Conservation (phyloP, 2,329 filamentous ascomycete species). For the Clonostachys solani region DNA sequence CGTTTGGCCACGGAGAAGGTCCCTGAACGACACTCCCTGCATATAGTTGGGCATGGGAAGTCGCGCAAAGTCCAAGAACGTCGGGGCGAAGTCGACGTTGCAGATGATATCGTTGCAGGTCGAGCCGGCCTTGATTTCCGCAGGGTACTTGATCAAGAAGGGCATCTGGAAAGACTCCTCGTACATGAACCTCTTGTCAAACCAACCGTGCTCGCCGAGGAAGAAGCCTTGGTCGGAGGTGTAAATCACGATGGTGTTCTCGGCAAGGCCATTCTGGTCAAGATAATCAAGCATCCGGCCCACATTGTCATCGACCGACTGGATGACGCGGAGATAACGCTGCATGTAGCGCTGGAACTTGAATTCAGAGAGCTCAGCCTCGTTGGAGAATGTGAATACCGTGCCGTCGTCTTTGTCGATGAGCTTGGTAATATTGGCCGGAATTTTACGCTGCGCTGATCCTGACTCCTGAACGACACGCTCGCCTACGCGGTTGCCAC, state of each 20-base stretch:
- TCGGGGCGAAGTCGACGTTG: slow-evolving; percentile 51
- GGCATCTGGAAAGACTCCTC: slow-evolving; percentile 55
- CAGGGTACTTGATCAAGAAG: slow-evolving; percentile 41
- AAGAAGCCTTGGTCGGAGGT: slow-evolving; percentile 53
- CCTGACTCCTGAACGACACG: slow-evolving; percentile 13
- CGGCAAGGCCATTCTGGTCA: slow-evolving; percentile 29
- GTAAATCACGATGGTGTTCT: slow-evolving; percentile 48
- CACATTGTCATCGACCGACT: slow-evolving; percentile 47
- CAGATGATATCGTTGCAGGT: slow-evolving; percentile 44
- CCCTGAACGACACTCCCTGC: slow-evolving; percentile 42
- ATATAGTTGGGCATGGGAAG: slow-evolving; percentile 39
- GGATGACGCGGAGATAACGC: slow-evolving; percentile 47
- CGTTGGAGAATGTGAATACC: slow-evolving; percentile 36
- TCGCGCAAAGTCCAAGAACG: slow-evolving; percentile 40
- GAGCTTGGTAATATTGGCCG: slow-evolving; percentile 11
- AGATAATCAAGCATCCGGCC: slow-evolving; percentile 41
- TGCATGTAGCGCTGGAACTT: slow-evolving; percentile 55
- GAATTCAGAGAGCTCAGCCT: slow-evolving; percentile 40
- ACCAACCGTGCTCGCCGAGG: slow-evolving; percentile 53
- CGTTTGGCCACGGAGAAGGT: slow-evolving; percentile 26
- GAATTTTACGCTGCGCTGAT: slow-evolving; percentile 23
- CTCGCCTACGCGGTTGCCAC: slow-evolving; percentile 30
- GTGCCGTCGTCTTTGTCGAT: slow-evolving; percentile 40
- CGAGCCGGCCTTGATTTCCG: slow-evolving; percentile 26
- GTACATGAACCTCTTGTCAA: slow-evolving; percentile 56